Percentiles rank a stretch among this genome's conserved stretches.
Conservation (phyloP, 805 yeast species). For the Saccharomycopsis sp. region DNA sequence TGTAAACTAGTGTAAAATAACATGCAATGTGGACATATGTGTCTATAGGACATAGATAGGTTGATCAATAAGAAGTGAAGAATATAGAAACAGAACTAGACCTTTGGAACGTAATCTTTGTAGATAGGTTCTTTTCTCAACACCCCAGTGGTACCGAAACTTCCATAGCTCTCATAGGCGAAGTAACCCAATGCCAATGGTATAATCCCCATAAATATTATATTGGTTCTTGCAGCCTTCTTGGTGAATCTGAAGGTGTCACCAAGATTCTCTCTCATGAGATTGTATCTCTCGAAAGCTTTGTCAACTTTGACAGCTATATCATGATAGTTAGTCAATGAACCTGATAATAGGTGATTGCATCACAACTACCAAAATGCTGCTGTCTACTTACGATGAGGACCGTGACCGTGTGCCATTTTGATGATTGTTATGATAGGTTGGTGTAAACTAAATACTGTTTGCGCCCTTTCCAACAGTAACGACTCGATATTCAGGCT, state of each 20-base stretch:
- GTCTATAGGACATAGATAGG: too few relatives aligned
- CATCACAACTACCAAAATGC: background rate
- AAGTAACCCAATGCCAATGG: conserved; percentile 31
- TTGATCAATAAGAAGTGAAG: background rate
- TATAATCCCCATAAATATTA: conserved; percentile 25
- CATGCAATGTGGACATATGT: background rate
- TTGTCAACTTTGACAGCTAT: conserved; percentile 18
- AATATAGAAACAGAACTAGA: background rate
- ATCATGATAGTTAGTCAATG: background rate
- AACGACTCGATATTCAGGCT: too few relatives aligned
- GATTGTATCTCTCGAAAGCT: conserved; percentile 18
- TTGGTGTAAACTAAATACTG: background rate
- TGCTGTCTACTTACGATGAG: conserved; percentile 15
- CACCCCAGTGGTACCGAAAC: conserved; percentile 4
- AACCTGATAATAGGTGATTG: background rate
- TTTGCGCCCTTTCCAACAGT: too few relatives aligned
- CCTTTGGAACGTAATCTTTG: conserved; percentile 19
- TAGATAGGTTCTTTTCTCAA: conserved; percentile 18
- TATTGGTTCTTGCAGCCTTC: conserved; percentile 16
- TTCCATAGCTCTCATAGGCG: conserved; percentile 27
- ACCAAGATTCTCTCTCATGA: conserved; percentile 21
- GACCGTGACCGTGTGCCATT: conserved; percentile 21
- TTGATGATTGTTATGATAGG: background rate
- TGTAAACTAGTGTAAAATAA: too few relatives aligned
- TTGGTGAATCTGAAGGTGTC: conserved; percentile 20